These are phyloP conservation scores for Paramecium biaurelia DNA, from an alignment of 73 alveolate species.

Conservation along the genomic window DNA sequence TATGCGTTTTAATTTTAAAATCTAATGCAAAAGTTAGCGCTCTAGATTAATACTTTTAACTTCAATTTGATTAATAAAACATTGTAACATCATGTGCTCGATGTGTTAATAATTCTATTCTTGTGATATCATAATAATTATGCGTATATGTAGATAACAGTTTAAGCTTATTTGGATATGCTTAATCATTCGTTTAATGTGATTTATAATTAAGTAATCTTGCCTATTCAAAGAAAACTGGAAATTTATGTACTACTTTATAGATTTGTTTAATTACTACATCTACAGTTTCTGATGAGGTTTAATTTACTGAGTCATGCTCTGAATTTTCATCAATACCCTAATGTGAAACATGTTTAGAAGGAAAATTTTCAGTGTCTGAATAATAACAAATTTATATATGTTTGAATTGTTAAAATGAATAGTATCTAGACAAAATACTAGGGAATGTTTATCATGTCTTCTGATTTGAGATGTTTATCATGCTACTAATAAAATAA, in stretches of 20 bases:
- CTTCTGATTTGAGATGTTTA: background rate
- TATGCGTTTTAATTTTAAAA: background rate
- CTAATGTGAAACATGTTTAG: background rate
- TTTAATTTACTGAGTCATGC: background rate
- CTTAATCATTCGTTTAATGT: background rate
- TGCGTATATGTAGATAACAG: background rate
- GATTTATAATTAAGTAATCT: background rate
- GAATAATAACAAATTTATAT: background rate
- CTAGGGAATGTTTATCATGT: background rate
- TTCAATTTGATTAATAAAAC: background rate
- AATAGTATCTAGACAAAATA: background rate
- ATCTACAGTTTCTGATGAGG: background rate
- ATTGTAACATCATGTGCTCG: background rate
- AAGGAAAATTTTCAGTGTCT: background rate
- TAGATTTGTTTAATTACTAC: background rate
- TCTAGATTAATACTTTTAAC: background rate
- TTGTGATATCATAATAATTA: background rate
- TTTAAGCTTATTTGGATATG: background rate
- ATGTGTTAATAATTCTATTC: background rate
- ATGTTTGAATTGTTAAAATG: background rate
- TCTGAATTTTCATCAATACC: background rate
- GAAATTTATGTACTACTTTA: background rate
- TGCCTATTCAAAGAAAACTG: background rate
- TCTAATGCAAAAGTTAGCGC: background rate
- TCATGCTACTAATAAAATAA: background rate